A percentile compares a stretch with the other conserved stretches of the same genome.
phyloP scores from a whole-genome alignment of 2,329 filamentous ascomycete species.

The Microcera coccophila region DNA sequence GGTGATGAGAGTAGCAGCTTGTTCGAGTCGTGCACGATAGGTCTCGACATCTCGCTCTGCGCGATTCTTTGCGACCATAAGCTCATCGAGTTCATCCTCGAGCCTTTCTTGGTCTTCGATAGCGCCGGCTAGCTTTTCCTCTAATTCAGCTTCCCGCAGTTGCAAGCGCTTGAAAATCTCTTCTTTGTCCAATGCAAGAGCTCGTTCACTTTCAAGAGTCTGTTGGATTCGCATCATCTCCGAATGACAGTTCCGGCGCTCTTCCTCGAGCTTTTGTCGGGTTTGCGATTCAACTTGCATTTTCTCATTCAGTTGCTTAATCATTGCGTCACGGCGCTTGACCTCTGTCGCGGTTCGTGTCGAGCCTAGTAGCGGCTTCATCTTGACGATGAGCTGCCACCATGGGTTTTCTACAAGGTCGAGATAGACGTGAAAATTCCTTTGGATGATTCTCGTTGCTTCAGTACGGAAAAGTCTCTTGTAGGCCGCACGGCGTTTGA shows the following conservation, averaged over 20 bases:
- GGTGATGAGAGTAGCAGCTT: conserved; percentile 82
- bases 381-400: conserved; percentile 93
- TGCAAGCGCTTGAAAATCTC: conserved; percentile 98
- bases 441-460: conserved; percentile 89
- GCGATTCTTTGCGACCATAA: conserved; percentile 84
- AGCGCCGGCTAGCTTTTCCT: conserved; percentile 86
- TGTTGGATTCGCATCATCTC: conserved; percentile 90
- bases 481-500: conserved; percentile 80
- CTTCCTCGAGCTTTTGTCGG: conserved; percentile 80
- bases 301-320: conserved; percentile 78
- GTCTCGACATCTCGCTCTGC: conserved; percentile 80
- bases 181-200: conserved; percentile 95
- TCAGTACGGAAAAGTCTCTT: conserved; percentile 94
- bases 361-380: conserved; percentile 90
- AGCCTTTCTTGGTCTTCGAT: conserved; percentile 91
- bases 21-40: conserved; percentile 78
- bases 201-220: conserved; percentile 89
- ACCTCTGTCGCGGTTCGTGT: conserved; percentile 90
- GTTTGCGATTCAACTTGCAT: conserved; percentile 73
- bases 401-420: conserved; percentile 89
- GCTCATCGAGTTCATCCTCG: conserved; percentile 86
- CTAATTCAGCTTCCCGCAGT: conserved; percentile 82
- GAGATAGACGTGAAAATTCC: conserved; percentile 88
- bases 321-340: conserved; percentile 91
- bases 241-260: conserved; percentile 77